phyloP scores from a whole-genome alignment of 768 basidiomycete genomes.

The Royoungia palumana region DNA sequence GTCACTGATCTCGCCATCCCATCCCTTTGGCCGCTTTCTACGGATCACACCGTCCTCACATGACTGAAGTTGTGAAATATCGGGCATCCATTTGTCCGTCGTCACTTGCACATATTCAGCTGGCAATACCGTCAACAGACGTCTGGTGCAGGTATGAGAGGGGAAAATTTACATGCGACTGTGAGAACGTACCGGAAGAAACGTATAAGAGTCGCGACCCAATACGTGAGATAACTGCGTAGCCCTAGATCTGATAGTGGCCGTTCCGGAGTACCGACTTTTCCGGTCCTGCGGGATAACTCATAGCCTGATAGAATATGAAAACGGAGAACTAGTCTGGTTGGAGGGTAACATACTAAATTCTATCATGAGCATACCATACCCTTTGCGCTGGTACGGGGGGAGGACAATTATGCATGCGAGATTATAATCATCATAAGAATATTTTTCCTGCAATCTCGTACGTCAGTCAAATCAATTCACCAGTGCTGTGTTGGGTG shows the following conservation, averaged over 20 bases:
- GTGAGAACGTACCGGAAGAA: slow-evolving; percentile 63
- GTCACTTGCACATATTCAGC: slow-evolving; percentile 47
- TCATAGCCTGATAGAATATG: slow-evolving; percentile 70
- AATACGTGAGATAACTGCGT: slow-evolving; percentile 84
- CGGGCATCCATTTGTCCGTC: slow-evolving; percentile 43
- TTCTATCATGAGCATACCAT: slow-evolving; percentile 95
- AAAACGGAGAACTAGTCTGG: neutral
- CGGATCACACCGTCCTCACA: slow-evolving; percentile 28
- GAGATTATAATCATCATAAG: slow-evolving; percentile 96
- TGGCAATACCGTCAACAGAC: slow-evolving; percentile 59
- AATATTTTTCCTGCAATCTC: slow-evolving; percentile 73
- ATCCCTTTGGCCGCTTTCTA: slow-evolving; percentile 62
- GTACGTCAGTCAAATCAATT: neutral
- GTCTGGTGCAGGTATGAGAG: slow-evolving; percentile 30
- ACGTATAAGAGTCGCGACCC: slow-evolving; percentile 80
- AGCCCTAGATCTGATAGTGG: slow-evolving; percentile 93
- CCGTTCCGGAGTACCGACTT: slow-evolving; percentile 89
- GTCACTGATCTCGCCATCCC: slow-evolving; percentile 64
- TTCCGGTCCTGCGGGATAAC: slow-evolving; percentile 73
- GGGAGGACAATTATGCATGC: slow-evolving; percentile 96
- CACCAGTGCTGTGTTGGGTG: neutral
- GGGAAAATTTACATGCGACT: neutral
- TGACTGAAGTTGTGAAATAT: slow-evolving; percentile 35
- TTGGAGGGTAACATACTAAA: slow-evolving; percentile 67
- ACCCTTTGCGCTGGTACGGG: slow-evolving; percentile 85